phyloP scores from a whole-genome alignment of 2,329 filamentous ascomycete genomes.

The Talaromyces sp. region DNA sequence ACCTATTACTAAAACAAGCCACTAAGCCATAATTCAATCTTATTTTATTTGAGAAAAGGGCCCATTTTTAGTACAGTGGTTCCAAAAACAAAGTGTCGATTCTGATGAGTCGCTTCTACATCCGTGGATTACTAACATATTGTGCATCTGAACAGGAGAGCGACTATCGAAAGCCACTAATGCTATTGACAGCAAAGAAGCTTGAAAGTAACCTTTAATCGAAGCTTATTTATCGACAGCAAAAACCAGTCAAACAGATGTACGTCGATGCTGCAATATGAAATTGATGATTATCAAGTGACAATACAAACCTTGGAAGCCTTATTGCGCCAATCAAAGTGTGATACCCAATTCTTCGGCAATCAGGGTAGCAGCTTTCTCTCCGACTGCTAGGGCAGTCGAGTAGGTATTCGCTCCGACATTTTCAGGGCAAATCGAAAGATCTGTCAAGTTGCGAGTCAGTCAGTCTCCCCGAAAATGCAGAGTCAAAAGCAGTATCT shows the following conservation, averaged over 20 bases:
- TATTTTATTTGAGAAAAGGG: too few relatives aligned
- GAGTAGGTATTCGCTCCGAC: slow-evolving; percentile 11
- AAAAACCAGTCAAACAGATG: background rate
- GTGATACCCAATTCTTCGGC: background rate
- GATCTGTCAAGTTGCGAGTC: slow-evolving; percentile 18
- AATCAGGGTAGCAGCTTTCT: slow-evolving; percentile 6
- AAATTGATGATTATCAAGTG: background rate
- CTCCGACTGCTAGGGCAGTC: slow-evolving; percentile 8
- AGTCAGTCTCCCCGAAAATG: background rate
- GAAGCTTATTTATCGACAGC: background rate
- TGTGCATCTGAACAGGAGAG: background rate
- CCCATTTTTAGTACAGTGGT: background rate
- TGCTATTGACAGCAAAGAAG: background rate
- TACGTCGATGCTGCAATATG: background rate
- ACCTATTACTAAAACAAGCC: too few relatives aligned
- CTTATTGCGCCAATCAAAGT: background rate
- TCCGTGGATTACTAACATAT: background rate
- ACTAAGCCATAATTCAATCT: too few relatives aligned
- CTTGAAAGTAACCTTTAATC: background rate
- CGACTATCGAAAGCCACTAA: background rate
- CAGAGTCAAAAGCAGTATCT: background rate
- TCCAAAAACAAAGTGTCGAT: background rate
- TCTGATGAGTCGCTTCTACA: background rate
- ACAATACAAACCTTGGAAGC: background rate
- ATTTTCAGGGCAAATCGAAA: slow-evolving; percentile 24